Base-by-base conservation (phyloP, 306 rosid species). In the Sindora glabra region DNA sequence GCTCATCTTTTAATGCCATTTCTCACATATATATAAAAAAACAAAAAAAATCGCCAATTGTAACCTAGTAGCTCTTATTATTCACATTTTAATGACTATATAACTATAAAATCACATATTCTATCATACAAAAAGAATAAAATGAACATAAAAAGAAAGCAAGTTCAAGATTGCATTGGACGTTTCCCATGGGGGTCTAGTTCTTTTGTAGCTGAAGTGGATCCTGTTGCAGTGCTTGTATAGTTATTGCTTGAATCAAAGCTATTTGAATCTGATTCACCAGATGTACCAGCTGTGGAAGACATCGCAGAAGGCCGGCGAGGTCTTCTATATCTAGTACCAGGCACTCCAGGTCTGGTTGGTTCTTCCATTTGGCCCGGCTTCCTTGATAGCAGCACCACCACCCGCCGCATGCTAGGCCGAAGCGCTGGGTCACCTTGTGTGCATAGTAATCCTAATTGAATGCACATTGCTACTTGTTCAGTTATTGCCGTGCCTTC, bases 401-500 rank as follows among this genome's bases (percentile, higher is more conserved):
- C 87, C 52, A 89, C 89, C 0, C 89, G 89, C 16, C 81, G 73
- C 99, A 92, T 92, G 15, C 54, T 71, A 3, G 94, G 99, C 6
- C 99, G 92, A 2, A 76, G 72, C 17, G 46, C 62, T 0, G 95
- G 94, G 39, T 92, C 95, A 0, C 99, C 86, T 68, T 92, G 97
- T 0, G 68, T 48, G 36, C 82, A 77, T 10, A 77, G 61, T 48
- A 77, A 34, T 36, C 62, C 82, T 7, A 77, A 44, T 14, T 72
- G 66, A 51, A 72, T 58, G 57, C 82, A 92, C 86, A 77, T 82
- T 0, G 81, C 60, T 34, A 86, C 84, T 71, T 86, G 89, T 18
- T 89, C 99, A 0, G 64, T 53, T 25, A 7, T 74, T 22, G 77
- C 82, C 0, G 89, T 69, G 19, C 75, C 25, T 48, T 81, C 90